Base-by-base conservation (phyloP, 1,284 basidiomycete genomes). In the Paramarasmius palmivorus region DNA sequence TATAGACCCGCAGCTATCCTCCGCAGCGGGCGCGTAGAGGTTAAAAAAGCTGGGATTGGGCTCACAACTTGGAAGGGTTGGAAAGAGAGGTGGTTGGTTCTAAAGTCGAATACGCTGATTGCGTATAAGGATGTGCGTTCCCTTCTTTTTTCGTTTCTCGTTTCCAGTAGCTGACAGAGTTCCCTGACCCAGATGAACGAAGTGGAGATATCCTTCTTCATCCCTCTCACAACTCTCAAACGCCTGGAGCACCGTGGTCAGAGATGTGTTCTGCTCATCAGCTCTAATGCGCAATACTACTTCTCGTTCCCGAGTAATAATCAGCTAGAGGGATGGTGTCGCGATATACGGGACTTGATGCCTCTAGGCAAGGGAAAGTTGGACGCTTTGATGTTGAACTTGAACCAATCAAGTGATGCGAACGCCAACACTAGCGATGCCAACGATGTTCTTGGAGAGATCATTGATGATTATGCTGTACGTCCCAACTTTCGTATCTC, bases 11-110 rank as follows among this genome's bases (percentile, higher is more conserved):
- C 49, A 10, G 42, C 42, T 22, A 38, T 47, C 2, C n/a, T 40
- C 10, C 49, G 54, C 14, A 52, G 49, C 22, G 54, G 54, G 17
- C 20, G 22, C 3, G 54, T 40, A 10, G 49, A 47, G n/a, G 34
- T 55, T 23, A 55, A 52, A 38, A 55, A 52, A 42, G 44, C 54
- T 2, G 49, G 54, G n/a, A 45, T 55, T 12, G 34, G 44, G 14
- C 32, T 46, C 25, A 32, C 49, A 26, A 45, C 49, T 19, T 52
- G 32, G 49, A 51, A 52, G 35, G 49, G 49, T 36, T 61, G 60
- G 58, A 52, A 55, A 51, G 46, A 59, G 22, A 54, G 53, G 41
- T 61, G 58, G 58, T 29, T 63, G 37, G 57, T 63, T 32, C 50
- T 63, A 23, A 59, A 52, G 25, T 47, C 61, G 10, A 55, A 42